Conservation (phyloP, 257 asterid genomes). For the Solanum habrochaites region DNA sequence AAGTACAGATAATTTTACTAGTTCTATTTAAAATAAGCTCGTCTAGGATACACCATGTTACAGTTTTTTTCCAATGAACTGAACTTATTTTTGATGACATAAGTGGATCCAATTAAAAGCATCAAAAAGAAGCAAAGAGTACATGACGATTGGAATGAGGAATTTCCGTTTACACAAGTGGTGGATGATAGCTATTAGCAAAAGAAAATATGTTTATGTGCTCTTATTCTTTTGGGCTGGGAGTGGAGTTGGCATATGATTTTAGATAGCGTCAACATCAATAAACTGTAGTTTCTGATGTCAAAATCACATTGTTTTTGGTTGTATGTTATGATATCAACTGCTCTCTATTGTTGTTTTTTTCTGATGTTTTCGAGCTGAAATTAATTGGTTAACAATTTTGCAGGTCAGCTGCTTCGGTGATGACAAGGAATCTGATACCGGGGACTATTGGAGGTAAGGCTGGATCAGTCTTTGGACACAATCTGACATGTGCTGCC, state of each 20-base stretch:
- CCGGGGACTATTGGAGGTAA: slow-evolving; percentile 94
- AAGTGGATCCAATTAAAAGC: background rate
- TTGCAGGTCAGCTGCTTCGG: slow-evolving; percentile 97
- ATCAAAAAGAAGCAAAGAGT: background rate
- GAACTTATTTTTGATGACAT: background rate
- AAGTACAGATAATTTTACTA: background rate
- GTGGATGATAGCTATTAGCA: background rate
- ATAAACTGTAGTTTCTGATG: background rate
- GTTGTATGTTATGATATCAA: background rate
- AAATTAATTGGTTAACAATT: background rate
- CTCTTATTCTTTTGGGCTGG: background rate
- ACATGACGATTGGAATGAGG: background rate
- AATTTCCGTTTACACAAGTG: background rate
- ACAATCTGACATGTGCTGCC: background rate
- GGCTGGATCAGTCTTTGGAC: background rate
- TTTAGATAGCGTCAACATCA: background rate
- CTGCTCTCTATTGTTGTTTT: background rate
- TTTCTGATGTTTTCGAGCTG: background rate
- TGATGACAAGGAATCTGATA: slow-evolving; percentile 69
- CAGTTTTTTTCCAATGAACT: background rate
- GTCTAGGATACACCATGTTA: background rate
- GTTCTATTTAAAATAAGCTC: background rate
- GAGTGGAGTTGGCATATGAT: background rate
- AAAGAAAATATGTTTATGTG: background rate
- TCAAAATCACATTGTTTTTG: background rate